Conservation (phyloP, 2,329 filamentous ascomycete genomes). For the Aspergillus pseudonomiae region DNA sequence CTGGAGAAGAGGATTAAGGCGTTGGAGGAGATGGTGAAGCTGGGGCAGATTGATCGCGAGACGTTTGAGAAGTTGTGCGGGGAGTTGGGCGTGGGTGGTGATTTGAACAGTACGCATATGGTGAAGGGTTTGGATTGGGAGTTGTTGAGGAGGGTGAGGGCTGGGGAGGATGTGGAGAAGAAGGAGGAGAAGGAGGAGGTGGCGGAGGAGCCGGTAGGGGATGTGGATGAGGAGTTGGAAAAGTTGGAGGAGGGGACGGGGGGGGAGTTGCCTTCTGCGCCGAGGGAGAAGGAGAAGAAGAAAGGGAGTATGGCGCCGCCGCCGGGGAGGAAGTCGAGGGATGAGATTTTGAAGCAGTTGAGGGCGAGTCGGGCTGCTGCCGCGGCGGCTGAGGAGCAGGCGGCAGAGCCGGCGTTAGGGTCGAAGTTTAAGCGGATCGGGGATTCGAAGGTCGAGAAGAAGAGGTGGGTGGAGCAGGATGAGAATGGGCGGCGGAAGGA, state of each 20-base stretch:
- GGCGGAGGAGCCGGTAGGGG: slow-evolving; percentile 34
- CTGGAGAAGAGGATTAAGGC: slow-evolving; percentile 71
- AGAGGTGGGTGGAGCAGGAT: slow-evolving; percentile 59
- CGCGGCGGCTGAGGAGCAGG: slow-evolving; percentile 35
- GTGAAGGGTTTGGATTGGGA: slow-evolving; percentile 91
- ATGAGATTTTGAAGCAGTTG: slow-evolving; percentile 63
- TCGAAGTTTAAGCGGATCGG: slow-evolving; percentile 59
- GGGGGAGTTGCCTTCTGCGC: slow-evolving; percentile 30
- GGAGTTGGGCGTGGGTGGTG: slow-evolving; percentile 77
- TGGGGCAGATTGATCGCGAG: slow-evolving; percentile 78
- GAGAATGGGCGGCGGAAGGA: slow-evolving; percentile 56
- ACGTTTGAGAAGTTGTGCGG: slow-evolving; percentile 75
- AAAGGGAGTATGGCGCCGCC: slow-evolving; percentile 52
- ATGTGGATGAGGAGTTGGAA: slow-evolving; percentile 66
- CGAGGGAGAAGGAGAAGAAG: slow-evolving; percentile 50
- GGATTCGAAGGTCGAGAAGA: slow-evolving; percentile 49
- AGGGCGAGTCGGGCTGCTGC: slow-evolving; percentile 54
- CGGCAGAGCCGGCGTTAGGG: slow-evolving; percentile 52
- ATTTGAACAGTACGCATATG: slow-evolving; percentile 78
- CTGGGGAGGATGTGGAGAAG: slow-evolving; percentile 58
- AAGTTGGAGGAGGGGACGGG: slow-evolving; percentile 43
- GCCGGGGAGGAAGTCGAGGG: slow-evolving; percentile 55
- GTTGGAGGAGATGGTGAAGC: slow-evolving; percentile 78
- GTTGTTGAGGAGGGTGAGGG: slow-evolving; percentile 54
- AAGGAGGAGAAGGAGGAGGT: slow-evolving; percentile 35